Evolutionary conservation across 148 eudicot genomes (phyloP), one percentile per base, ranked within the genome.

Genomic region (Silene latifolia): DNA sequence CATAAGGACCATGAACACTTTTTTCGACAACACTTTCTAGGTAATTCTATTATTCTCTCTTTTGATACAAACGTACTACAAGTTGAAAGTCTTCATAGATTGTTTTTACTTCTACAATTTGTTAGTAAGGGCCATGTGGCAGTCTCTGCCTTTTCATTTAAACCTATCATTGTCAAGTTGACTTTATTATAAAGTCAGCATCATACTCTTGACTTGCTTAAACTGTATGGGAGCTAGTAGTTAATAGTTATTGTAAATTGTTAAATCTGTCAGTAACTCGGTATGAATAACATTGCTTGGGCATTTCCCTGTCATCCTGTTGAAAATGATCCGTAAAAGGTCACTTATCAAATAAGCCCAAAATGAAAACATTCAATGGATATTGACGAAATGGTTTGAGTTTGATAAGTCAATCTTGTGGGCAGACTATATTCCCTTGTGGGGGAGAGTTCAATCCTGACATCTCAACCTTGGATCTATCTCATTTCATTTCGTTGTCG

Each of bases 181-280:
- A 62, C 66, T 62, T 62, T 25, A 15, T 12, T 62, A 62, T 62
- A 62, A 62, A 62, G 66, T 18, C 66, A 14, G 66, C 66, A 23
- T 62, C 35, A 62, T 25, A 62, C 35, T 62, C 66, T 24, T 62
- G 39, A 24, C 66, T 25, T 62, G 32, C 66, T 24, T 62, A 62
- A 25, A 51, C 56, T 51, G 56, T 62, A 3, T 25, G 18, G 18
- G 66, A 62, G 66, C 3, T 24, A 39, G 25, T 72, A 71, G 59
- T 56, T 71, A 39, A 7, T 39, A 39, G 44, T 39, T 7, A 27
- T 70, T 48, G 5, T 8, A 24, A 53, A 18, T 72, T 21, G 19
- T 23, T 53, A 70, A 13, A 25, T 23, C 56, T 14, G 64, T 71
- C 47, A 29, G 8, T 23, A 32, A 12, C 1, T 59, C 46, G 2